Conservation (phyloP, 2,329 filamentous ascomycete species). For the Aspergillus candidus region DNA sequence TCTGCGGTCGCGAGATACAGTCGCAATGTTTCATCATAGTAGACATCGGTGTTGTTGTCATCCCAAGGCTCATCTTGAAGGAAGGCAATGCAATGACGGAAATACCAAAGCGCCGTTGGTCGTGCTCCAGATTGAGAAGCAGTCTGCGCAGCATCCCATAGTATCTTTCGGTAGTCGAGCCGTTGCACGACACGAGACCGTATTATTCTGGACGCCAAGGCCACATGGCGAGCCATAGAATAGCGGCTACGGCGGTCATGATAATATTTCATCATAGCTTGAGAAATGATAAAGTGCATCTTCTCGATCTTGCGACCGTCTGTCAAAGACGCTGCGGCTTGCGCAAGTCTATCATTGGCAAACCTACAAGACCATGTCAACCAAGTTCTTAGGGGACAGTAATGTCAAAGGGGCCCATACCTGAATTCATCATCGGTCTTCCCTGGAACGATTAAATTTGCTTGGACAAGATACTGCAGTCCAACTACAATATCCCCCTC, state of each 20-base stretch:
- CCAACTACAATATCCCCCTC: conserved; percentile 63
- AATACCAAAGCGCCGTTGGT: conserved; percentile 76
- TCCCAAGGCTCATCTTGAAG: conserved; percentile 76
- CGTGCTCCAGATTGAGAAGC: conserved; percentile 78
- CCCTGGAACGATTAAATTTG: conserved; percentile 73
- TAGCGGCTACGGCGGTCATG: conserved; percentile 61
- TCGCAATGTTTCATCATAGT: conserved; percentile 78
- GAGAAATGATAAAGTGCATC: conserved; percentile 89
- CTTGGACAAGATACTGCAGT: conserved; percentile 72
- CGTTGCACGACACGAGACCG: conserved; percentile 57
- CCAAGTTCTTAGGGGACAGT: conserved; percentile 4
- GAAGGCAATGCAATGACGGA: conserved; percentile 67
- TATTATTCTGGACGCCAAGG: conserved; percentile 69
- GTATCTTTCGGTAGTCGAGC: conserved; percentile 63
- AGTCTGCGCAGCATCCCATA: conserved; percentile 71
- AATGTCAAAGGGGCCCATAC: conserved; percentile 11
- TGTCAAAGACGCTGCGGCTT: conserved; percentile 63
- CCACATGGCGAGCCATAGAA: conserved; percentile 73
- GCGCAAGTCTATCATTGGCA: conserved; percentile 78
- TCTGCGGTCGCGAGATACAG: conserved; percentile 75
- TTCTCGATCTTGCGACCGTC: conserved; percentile 61
- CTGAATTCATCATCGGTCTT: conserved; percentile 79
- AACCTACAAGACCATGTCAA: conserved; percentile 50
- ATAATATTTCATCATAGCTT: conserved; percentile 69
- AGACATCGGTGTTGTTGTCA: conserved; percentile 62